A percentile compares a stretch with the other conserved stretches of the same genome.
Conservation (phyloP, 495 filamentous ascomycete species). For the Hypomontagnella submonticulosa region DNA sequence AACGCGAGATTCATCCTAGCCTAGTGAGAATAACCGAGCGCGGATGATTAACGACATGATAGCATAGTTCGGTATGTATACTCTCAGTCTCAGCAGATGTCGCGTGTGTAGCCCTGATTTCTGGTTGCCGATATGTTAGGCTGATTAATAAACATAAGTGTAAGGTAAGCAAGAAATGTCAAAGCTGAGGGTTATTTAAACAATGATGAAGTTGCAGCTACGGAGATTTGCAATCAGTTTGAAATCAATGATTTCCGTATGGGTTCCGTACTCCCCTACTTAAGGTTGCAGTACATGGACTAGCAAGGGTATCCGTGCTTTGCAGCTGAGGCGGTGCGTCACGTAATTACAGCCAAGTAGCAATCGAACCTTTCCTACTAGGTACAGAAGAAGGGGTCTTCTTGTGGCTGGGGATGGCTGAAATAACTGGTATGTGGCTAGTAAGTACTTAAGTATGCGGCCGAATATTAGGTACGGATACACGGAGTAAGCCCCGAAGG, state of each 20-base stretch:
- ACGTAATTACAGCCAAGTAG: too few relatives aligned
- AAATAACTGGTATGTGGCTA: slow-evolving; percentile 35
- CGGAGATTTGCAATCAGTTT: slow-evolving; percentile 45
- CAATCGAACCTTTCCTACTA: too few relatives aligned
- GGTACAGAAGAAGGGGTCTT: neutral
- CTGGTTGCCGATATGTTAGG: slow-evolving; percentile 1
- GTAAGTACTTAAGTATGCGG: slow-evolving; percentile 6
- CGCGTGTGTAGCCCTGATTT: neutral
- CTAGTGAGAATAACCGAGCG: slow-evolving; percentile 35
- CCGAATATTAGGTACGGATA: slow-evolving; percentile 3
- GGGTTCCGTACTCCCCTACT: slow-evolving; percentile 13
- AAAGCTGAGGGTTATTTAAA: slow-evolving; percentile 34
- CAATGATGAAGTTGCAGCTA: slow-evolving; percentile 24
- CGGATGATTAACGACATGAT: slow-evolving; percentile 25
- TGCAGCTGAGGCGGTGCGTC: slow-evolving; percentile 17
- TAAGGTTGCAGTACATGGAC: neutral
- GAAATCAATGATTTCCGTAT: slow-evolving; percentile 30
- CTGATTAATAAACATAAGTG: neutral
- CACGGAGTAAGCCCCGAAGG: slow-evolving; percentile 15
- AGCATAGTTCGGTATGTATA: slow-evolving; percentile 15
- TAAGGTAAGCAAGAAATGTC: slow-evolving; percentile 2
- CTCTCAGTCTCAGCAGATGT: slow-evolving; percentile 1
- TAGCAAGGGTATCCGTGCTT: neutral
- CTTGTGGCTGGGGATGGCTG: neutral
- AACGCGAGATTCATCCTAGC: slow-evolving; percentile 36